These are phyloP conservation scores for Phaeodactylum tricornutum DNA, from an alignment of 108 stramenopile species.

Conservation along the genomic window DNA sequence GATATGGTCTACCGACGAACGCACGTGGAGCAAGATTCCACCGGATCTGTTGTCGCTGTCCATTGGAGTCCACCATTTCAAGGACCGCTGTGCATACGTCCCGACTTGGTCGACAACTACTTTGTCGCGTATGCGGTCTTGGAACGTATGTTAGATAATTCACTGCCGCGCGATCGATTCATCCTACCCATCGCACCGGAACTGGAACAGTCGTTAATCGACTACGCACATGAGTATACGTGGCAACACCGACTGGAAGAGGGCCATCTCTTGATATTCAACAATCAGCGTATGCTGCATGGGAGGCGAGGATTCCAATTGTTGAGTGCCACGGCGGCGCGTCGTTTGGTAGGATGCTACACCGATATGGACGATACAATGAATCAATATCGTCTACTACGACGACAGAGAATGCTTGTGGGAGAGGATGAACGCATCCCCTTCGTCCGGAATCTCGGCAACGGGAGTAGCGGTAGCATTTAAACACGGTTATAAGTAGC, in stretches of 20 bases:
- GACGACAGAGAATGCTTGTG: conserved; percentile 21
- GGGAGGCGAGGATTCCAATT: conserved; percentile 48
- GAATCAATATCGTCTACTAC: conserved; percentile 41
- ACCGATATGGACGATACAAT: conserved; percentile 69
- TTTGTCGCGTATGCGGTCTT: conserved; percentile 59
- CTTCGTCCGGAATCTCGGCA: too few relatives aligned
- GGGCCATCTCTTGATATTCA: conserved; percentile 66
- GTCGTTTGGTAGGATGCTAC: conserved; percentile 74
- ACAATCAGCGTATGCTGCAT: conserved; percentile 75
- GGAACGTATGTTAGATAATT: conserved; percentile 40
- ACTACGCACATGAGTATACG: conserved; percentile 47
- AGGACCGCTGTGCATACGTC: conserved; percentile 42
- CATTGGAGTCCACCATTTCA: conserved; percentile 80
- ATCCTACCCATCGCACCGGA: not conserved
- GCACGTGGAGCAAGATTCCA: conserved; percentile 31
- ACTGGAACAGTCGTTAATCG: conserved; percentile 17
- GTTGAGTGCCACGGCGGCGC: conserved; percentile 10
- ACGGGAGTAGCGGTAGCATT: too few relatives aligned
- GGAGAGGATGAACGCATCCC: too few relatives aligned
- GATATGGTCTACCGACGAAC: conserved; percentile 63
- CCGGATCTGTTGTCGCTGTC: conserved; percentile 43
- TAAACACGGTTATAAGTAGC: too few relatives aligned
- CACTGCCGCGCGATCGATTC: conserved; percentile 2
- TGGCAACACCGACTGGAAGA: conserved; percentile 40
- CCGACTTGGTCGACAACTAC: conserved; percentile 35